Evolutionary conservation across 1,139 yeast species (phyloP), one percentile per base, ranked within the genome.

Genomic region (Saccharomyces hybrid): DNA sequence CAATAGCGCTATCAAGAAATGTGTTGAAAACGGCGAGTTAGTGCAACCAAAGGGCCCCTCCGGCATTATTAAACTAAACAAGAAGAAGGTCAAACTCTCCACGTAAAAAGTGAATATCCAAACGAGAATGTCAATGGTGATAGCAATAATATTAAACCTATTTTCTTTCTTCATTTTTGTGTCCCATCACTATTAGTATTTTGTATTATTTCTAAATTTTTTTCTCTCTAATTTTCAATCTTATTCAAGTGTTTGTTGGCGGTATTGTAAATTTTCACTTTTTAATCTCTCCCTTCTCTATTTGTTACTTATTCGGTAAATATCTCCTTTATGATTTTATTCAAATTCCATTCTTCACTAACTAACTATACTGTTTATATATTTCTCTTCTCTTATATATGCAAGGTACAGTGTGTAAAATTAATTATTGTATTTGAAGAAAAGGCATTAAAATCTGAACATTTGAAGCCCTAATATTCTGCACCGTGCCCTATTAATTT

Each of bases 21-120:
- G 95, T 58, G 95, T 89, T 59, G 84, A 80, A 56, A 71, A 81
- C 28, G 96, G 89, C 52, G 87, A 82, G 54, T 86, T 90, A 64
- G 71, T 80, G 50, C 96, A 88, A 73, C 96, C 96, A 68, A 89
- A 88, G 76, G 96, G 96, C 57, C 72, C 77, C 44, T 70, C 77
- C 6, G 77, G 77, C 55, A 69, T 76, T 48, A 68, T 74, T 47
- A 74, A 74, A 58, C 62, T 73, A 34, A 51, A 58, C 41, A 64
- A 65, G 55, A 38, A 38, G 16, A 59, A 61, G 56, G 61, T 61
- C 44, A 61, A 59, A 55, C 51, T 51, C 11, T 49, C 54, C n/a
- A 51, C 51, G 25, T 41, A 11, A 29, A 38, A 13, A n/a, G 41
- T 27, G 16, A 51, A 42, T 31, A 46, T 13, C 20, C 31, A 46